phyloP scores from a whole-genome alignment of 495 filamentous ascomycete genomes.

The Xylaria venustula region DNA sequence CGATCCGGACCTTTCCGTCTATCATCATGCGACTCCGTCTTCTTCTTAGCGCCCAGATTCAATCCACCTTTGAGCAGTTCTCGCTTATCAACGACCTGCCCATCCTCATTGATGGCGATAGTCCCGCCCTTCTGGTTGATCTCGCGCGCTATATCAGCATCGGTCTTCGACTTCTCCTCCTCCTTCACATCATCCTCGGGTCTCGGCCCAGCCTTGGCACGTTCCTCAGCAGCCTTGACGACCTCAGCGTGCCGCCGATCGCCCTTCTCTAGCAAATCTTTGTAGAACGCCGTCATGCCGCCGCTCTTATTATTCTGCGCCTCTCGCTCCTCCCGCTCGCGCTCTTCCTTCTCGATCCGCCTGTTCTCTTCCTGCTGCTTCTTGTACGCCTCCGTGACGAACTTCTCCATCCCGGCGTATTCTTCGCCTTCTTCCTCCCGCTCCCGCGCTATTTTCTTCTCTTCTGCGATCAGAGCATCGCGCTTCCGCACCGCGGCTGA shows the following conservation, averaged over 20 bases:
- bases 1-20: slow-evolving; percentile 30
- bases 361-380: slow-evolving; percentile 83
- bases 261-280: slow-evolving; percentile 72
- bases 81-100: slow-evolving; percentile 90
- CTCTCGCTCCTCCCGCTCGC: slow-evolving; percentile 64
- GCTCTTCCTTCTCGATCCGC: slow-evolving; percentile 79
- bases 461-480: slow-evolving; percentile 82
- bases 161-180: slow-evolving; percentile 59
- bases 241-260: slow-evolving; percentile 74
- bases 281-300: slow-evolving; percentile 87
- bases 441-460: slow-evolving; percentile 82
- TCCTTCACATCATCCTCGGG: slow-evolving; percentile 35
- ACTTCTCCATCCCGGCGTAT: slow-evolving; percentile 92
- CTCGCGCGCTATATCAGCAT: slow-evolving; percentile 69
- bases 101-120: slow-evolving; percentile 86
- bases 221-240: slow-evolving; percentile 66
- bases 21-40: slow-evolving; percentile 35
- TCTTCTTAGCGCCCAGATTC: slow-evolving; percentile 67
- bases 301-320: slow-evolving; percentile 62
- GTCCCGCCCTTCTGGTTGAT: slow-evolving; percentile 67
- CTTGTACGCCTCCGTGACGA: slow-evolving; percentile 95
- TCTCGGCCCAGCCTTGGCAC: slow-evolving; percentile 52
- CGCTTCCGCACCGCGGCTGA: slow-evolving; percentile 86
- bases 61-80: slow-evolving; percentile 85
- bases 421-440: slow-evolving; percentile 92